A percentile compares a stretch with the other conserved stretches of the same genome.
These are phyloP conservation scores for Larix kaempferi DNA, from an alignment of 75 land plant species.

Conservation along the genomic window DNA sequence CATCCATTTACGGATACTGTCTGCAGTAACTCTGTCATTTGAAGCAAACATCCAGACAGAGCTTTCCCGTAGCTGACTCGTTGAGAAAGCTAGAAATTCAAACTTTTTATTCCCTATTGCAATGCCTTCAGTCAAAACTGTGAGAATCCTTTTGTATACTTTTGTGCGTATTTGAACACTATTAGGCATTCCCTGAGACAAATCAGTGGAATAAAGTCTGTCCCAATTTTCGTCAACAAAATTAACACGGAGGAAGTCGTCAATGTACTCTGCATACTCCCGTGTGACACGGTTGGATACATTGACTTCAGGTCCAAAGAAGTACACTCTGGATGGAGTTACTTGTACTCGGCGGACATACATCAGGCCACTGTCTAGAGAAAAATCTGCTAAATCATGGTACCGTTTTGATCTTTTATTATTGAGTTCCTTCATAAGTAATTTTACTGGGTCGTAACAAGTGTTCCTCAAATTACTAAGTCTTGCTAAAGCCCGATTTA, in stretches of 20 bases:
- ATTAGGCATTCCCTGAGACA: constrained; percentile 21
- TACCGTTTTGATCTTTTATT: neutral
- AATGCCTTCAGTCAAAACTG: constrained; percentile 52
- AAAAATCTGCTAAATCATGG: constrained; percentile 12
- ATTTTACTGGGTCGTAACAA: constrained; percentile 49
- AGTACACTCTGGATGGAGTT: constrained; percentile 79
- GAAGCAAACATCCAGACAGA: constrained; percentile 91
- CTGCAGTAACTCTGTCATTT: constrained; percentile 38
- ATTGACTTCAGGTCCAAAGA: constrained; percentile 72
- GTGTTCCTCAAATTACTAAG: constrained; percentile 23
- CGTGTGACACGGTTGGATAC: constrained; percentile 73
- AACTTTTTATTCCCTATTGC: constrained; percentile 61
- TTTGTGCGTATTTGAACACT: constrained; percentile 22
- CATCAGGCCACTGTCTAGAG: constrained; percentile 43
- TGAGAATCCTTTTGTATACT: constrained; percentile 46
- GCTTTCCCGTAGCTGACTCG: constrained; percentile 80
- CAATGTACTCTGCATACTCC: constrained; percentile 33
- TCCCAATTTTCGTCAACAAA: constrained; percentile 82
- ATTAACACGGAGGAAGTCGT: constrained; percentile 74
- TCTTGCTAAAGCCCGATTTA: constrained; percentile 42
- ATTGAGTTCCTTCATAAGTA: constrained; percentile 28
- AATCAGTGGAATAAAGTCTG: constrained; percentile 37
- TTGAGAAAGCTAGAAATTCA: constrained; percentile 88
- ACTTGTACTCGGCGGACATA: constrained; percentile 59
- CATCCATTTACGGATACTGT: constrained; percentile 75